Conservation (phyloP, 2,329 filamentous ascomycete species). For the Sporothrix sp. region DNA sequence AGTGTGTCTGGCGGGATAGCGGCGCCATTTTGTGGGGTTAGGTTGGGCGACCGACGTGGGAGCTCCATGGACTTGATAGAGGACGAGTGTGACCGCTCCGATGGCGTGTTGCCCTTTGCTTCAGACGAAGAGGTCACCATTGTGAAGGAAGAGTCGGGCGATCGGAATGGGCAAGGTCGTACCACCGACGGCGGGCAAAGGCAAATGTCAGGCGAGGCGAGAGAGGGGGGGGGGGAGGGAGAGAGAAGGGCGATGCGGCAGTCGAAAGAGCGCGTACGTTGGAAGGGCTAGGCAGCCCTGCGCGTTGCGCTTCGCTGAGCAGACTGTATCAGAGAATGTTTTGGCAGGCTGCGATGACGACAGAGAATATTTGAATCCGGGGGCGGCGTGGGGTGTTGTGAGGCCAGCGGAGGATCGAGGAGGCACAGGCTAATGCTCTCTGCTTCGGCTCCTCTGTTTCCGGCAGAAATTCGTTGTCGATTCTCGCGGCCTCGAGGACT, state of each 20-base stretch:
- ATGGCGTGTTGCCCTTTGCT: constrained; percentile 29
- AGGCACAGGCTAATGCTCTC: too few species aligned
- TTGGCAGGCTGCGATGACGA: neutral
- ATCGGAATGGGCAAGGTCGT: neutral
- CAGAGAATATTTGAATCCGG: neutral
- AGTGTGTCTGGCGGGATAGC: constrained; percentile 22
- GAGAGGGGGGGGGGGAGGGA: neutral
- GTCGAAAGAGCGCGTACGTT: neutral
- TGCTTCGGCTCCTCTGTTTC: too few species aligned
- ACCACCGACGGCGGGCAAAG: too few species aligned
- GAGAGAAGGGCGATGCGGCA: neutral
- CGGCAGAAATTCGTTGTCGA: neutral
- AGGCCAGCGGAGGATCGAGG: too few species aligned
- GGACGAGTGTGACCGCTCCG: constrained; percentile 39
- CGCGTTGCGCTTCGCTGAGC: neutral
- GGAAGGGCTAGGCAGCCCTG: neutral
- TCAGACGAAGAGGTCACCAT: constrained; percentile 25
- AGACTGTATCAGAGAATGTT: neutral
- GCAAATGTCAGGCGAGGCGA: neutral
- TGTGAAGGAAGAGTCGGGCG: constrained; percentile 1
- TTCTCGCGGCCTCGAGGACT: too few species aligned
- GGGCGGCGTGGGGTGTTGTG: too few species aligned
- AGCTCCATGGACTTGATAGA: constrained; percentile 39
- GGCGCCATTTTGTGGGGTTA: constrained; percentile 31
- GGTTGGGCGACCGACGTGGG: constrained; percentile 30